Conservation (phyloP, 1,284 basidiomycete species). For the Trichosporon sp. region DNA sequence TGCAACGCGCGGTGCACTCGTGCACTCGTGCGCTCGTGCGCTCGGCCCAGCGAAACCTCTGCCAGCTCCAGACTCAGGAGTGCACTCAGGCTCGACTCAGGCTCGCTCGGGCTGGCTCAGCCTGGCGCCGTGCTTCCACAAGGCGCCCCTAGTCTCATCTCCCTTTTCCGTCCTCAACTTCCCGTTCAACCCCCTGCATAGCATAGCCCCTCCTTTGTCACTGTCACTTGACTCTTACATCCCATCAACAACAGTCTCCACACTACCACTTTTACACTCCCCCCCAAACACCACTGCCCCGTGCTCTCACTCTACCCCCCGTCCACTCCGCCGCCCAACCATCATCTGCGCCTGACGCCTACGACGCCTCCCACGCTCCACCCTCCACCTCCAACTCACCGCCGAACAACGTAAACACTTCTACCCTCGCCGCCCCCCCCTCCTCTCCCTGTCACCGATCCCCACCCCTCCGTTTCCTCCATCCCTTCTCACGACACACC, state of each 20-base stretch:
- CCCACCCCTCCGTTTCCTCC: not conserved
- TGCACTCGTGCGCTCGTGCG: too few species aligned
- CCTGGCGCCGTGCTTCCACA: not conserved
- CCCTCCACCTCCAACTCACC: not conserved
- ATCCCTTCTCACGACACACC: slow-evolving; percentile 15
- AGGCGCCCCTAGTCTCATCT: not conserved
- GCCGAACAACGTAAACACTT: slow-evolving; percentile 10
- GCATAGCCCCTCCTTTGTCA: not conserved
- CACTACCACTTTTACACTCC: not conserved
- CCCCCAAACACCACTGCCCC: not conserved
- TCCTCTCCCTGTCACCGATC: not conserved
- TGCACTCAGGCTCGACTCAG: too few species aligned
- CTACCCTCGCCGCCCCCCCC: not conserved
- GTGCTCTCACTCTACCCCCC: not conserved
- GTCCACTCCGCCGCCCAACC: not conserved
- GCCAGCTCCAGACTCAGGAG: too few species aligned
- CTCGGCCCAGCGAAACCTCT: too few species aligned
- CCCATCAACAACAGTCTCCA: not conserved
- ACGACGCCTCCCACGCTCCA: not conserved
- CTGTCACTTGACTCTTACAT: slow-evolving; percentile 12
- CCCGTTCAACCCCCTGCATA: not conserved
- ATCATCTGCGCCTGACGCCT: not conserved
- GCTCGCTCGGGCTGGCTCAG: too few species aligned
- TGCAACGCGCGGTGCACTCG: too few species aligned
- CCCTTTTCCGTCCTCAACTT: not conserved